Evolutionary conservation across 208 protist species (phyloP).

Genomic region (Porcisia hertigi): DNA sequence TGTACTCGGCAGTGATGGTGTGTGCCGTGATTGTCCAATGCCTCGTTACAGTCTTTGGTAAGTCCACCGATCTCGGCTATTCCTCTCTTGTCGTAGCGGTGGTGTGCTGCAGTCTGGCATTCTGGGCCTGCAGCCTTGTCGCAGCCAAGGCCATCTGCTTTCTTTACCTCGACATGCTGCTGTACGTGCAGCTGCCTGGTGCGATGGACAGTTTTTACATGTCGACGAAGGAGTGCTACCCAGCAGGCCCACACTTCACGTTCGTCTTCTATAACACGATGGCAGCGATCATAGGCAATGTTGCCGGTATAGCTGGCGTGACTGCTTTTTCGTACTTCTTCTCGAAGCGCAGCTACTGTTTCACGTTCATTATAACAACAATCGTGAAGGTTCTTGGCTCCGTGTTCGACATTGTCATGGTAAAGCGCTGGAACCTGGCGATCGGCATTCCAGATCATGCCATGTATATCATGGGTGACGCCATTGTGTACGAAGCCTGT

Average conservation of each 20-base stretch:
- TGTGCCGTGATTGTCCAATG: constrained; percentile 20
- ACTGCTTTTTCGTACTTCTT: constrained; percentile 46
- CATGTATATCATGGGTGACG: constrained; percentile 72
- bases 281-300: constrained; percentile 42
- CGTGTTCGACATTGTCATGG: constrained; percentile 70
- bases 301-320: constrained; percentile 39
- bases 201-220: constrained; percentile 49
- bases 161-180: constrained; percentile 34
- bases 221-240: constrained; percentile 24
- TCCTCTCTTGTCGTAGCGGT: constrained; percentile 16
- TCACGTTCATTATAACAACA: constrained; percentile 50
- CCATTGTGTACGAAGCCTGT: constrained; percentile 59
- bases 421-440: constrained; percentile 62
- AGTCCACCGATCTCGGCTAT: constrained; percentile 14
- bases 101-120: constrained; percentile 11
- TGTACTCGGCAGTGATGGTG: constrained; percentile 33
- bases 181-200: constrained; percentile 52
- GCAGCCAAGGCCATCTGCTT: constrained; percentile 51
- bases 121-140: constrained; percentile 33
- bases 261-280: constrained; percentile 53
- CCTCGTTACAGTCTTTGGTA: constrained; percentile 24
- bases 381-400: constrained; percentile 40
- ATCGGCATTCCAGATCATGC: constrained; percentile 50
- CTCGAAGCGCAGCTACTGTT: constrained; percentile 46
- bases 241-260: constrained; percentile 49